Evolutionary conservation across 1,284 basidiomycete genomes (phyloP).

Genomic region (Coriolopsis trogii): DNA sequence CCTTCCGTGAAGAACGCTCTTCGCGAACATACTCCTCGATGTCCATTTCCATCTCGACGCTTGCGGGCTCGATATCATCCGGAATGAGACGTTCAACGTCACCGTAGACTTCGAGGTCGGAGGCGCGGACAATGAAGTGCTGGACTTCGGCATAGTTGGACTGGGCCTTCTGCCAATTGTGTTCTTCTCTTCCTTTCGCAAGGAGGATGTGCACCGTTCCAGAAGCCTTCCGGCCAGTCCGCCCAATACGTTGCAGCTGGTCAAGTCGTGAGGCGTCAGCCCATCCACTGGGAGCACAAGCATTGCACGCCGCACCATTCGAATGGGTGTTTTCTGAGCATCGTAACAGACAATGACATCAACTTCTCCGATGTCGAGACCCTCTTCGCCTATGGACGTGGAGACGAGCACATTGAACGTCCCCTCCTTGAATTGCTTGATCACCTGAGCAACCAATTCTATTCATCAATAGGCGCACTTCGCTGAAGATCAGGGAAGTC

Average conservation of each 20-base stretch:
- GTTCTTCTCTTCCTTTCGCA: constrained; percentile 89
- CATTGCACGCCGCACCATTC: constrained; percentile 69
- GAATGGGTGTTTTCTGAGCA: constrained; percentile 93
- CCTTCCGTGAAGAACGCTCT: constrained; percentile 40
- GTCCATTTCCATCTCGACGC: constrained; percentile 82
- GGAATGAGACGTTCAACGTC: constrained; percentile 92
- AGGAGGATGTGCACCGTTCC: constrained; percentile 94
- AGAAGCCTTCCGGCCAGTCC: constrained; percentile 92
- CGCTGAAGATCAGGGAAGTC: too few relatives aligned
- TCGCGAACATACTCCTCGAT: constrained; percentile 72
- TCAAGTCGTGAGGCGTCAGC: background rate
- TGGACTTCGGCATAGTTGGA: constrained; percentile 90
- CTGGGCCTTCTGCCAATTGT: constrained; percentile 91
- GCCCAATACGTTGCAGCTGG: constrained; percentile 93
- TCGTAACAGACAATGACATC: constrained; percentile 98
- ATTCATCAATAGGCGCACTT: background rate
- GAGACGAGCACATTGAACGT: constrained; percentile 93
- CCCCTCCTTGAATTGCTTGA: constrained; percentile 86
- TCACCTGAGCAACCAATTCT: constrained; percentile 53
- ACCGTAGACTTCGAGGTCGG: constrained; percentile 87
- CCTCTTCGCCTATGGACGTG: constrained; percentile 98
- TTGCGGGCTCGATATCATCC: constrained; percentile 72
- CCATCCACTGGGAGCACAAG: background rate
- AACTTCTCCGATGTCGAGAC: constrained; percentile 99
- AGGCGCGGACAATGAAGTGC: constrained; percentile 83